phyloP scores from a whole-genome alignment of 441 rosid genomes.

The Corymbia citriodora region DNA sequence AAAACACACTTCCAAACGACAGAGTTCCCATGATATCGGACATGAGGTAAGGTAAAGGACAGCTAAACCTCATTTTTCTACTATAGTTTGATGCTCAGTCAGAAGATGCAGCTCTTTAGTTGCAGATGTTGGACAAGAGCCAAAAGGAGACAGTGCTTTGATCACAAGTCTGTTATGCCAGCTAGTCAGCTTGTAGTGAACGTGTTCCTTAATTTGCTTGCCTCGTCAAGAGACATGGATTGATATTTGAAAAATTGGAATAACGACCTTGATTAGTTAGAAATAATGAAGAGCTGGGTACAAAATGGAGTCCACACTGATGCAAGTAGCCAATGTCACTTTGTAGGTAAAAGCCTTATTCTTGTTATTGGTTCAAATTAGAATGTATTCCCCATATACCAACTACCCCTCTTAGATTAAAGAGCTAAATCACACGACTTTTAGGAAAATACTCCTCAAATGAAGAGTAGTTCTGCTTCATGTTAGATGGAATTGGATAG shows the following conservation, averaged over 20 bases:
- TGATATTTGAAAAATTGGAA: neutral
- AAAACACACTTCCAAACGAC: neutral
- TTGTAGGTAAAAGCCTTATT: neutral
- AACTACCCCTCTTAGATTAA: neutral
- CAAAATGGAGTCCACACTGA: neutral
- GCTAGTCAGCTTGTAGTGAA: neutral
- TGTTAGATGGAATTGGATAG: neutral
- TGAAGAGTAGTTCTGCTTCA: neutral
- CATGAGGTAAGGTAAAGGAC: neutral
- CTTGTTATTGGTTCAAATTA: neutral
- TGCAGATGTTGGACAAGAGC: neutral
- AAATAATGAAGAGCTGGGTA: neutral
- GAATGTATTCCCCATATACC: neutral
- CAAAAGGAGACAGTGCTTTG: neutral
- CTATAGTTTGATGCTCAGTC: neutral
- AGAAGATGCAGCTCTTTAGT: neutral
- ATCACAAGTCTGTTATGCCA: neutral
- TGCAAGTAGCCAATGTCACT: neutral
- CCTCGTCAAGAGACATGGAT: neutral
- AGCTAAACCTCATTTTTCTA: neutral
- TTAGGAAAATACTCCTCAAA: neutral
- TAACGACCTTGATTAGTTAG: neutral
- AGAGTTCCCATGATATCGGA: neutral
- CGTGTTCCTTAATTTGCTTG: neutral
- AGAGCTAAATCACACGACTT: neutral